A percentile compares a stretch with the other conserved stretches of the same genome.
Evolutionary conservation across 2,329 filamentous ascomycete species (phyloP).

Genomic region (Arthrocladium fulminans): DNA sequence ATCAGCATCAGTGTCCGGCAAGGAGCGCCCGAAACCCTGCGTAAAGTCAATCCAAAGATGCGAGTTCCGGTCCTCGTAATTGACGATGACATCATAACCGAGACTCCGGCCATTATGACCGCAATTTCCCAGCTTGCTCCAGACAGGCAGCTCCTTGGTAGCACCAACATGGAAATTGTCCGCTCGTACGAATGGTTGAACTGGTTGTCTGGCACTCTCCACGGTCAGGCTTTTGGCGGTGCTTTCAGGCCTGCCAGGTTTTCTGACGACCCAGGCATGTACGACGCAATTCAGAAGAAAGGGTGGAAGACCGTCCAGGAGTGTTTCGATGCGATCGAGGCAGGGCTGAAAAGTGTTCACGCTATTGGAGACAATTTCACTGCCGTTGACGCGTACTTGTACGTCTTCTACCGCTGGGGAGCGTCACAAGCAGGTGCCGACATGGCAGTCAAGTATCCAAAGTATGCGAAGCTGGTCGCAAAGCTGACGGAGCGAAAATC

Average conservation of each 20-base stretch:
- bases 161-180: constrained; percentile 24
- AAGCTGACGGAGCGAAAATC: constrained; percentile 10
- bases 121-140: constrained; percentile 27
- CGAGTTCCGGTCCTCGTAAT: constrained; percentile 27
- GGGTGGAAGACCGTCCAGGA: constrained; percentile 20
- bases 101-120: constrained; percentile 28
- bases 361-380: constrained; percentile 28
- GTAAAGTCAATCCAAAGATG: constrained; percentile 28
- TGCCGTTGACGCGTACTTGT: constrained; percentile 29
- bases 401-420: constrained; percentile 29
- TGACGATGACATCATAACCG: constrained; percentile 27
- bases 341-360: constrained; percentile 19
- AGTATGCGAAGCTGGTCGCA: constrained; percentile 10
- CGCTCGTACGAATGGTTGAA: constrained; percentile 31
- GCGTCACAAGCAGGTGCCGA: neutral
- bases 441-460: constrained; percentile 8
- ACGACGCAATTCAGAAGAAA: constrained; percentile 20
- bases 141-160: constrained; percentile 25
- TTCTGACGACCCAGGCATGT: constrained; percentile 18
- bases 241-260: constrained; percentile 24
- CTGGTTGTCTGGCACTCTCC: constrained; percentile 28
- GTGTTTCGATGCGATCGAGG: constrained; percentile 24
- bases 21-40: constrained; percentile 18
- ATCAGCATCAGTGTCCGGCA: constrained; percentile 14
- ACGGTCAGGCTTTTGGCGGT: constrained; percentile 25